These are phyloP conservation scores for Podospora pseudocomata DNA, from an alignment of 495 filamentous ascomycete species.

Conservation along the genomic window DNA sequence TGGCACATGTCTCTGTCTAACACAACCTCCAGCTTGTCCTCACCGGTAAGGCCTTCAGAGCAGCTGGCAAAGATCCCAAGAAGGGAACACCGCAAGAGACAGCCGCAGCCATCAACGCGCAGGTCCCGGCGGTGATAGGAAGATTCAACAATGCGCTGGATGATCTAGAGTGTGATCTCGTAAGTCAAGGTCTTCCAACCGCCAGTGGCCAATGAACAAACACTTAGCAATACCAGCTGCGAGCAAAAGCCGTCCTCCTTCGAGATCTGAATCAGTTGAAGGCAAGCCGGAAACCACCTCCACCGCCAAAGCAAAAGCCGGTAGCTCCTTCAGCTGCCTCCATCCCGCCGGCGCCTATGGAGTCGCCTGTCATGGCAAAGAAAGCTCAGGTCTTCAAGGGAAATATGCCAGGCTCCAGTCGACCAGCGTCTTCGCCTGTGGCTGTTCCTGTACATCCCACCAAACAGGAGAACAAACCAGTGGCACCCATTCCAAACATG, in stretches of 20 bases:
- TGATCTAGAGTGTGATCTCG: conserved; percentile 51
- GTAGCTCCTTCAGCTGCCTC: conserved; percentile 40
- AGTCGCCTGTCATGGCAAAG: conserved; percentile 21
- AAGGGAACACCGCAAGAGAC: conserved; percentile 25
- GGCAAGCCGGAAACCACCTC: conserved; percentile 26
- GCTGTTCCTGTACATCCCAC: neutral
- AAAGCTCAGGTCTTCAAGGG: neutral
- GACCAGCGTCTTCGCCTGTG: conserved; percentile 22
- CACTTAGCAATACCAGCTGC: conserved; percentile 33
- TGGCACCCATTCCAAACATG: conserved; percentile 50
- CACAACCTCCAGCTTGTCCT: conserved; percentile 39
- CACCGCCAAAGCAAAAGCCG: conserved; percentile 17
- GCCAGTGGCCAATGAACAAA: too few species aligned
- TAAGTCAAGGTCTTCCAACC: conserved; percentile 28
- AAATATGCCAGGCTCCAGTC: conserved; percentile 14
- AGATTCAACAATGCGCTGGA: conserved; percentile 50
- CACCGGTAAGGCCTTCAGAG: conserved; percentile 47
- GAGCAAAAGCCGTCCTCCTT: conserved; percentile 41
- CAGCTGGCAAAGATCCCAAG: conserved; percentile 39
- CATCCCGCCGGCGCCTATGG: conserved; percentile 24
- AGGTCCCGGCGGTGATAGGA: conserved; percentile 37
- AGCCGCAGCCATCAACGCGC: conserved; percentile 31
- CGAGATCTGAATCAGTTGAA: conserved; percentile 41
- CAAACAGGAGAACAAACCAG: conserved; percentile 37
- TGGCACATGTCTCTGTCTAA: neutral